phyloP scores from a whole-genome alignment of 1,284 basidiomycete genomes.

The Pisolithus thermaeus region DNA sequence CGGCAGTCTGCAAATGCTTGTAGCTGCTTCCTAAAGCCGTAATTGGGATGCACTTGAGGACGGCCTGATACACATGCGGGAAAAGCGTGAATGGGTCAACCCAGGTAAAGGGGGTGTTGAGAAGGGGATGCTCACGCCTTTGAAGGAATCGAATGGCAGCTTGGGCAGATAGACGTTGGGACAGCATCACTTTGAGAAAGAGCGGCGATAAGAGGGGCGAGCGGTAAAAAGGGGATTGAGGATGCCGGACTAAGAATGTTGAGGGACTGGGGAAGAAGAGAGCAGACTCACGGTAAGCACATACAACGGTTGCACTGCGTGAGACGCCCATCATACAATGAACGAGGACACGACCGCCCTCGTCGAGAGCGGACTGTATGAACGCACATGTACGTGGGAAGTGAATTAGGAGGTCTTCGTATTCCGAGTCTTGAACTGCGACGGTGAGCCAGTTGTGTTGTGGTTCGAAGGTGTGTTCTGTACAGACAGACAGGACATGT shows the following conservation, averaged over 20 bases:
- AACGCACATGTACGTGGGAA: slow-evolving; percentile 49
- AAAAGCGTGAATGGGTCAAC: slow-evolving; percentile 3
- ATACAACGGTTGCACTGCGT: slow-evolving; percentile 60
- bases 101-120: not conserved
- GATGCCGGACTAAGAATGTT: not conserved
- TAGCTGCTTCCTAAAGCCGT: slow-evolving; percentile 58
- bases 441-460: slow-evolving; percentile 42
- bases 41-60: slow-evolving; percentile 53
- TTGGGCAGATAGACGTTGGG: slow-evolving; percentile 34
- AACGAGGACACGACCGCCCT: slow-evolving; percentile 55
- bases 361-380: slow-evolving; percentile 44
- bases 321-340: slow-evolving; percentile 76
- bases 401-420: slow-evolving; percentile 54
- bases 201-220: slow-evolving; percentile 1
- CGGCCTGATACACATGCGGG: slow-evolving; percentile 34
- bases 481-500: slow-evolving; percentile 56
- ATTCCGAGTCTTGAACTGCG: slow-evolving; percentile 52
- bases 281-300: slow-evolving; percentile 49
- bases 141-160: slow-evolving; percentile 45
- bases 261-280: slow-evolving; percentile 3
- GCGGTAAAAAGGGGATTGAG: not conserved
- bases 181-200: slow-evolving; percentile 45
- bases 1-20: slow-evolving; percentile 47
- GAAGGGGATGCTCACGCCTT: slow-evolving; percentile 33
- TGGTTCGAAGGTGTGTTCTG: slow-evolving; percentile 41